Conservation (phyloP, 176 grass and related monocot species). For the Triticum dicoccoides region DNA sequence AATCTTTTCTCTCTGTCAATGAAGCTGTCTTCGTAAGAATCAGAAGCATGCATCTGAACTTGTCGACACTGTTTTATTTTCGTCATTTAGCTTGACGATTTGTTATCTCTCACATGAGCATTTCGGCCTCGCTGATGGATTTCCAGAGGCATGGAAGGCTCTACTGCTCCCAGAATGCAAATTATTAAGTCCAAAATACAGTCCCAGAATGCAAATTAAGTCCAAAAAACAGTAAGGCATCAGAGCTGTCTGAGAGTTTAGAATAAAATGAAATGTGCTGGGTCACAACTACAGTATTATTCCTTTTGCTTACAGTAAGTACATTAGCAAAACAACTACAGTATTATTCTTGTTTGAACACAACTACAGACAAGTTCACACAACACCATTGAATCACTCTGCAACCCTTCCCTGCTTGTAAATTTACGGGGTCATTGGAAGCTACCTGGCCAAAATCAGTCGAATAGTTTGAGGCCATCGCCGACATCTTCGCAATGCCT, state of each 20-base stretch:
- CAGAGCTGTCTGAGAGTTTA: neutral
- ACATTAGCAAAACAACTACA: neutral
- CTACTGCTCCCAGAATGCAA: neutral
- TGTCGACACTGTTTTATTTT: neutral
- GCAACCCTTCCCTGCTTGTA: neutral
- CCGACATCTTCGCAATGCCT: conserved; percentile 61
- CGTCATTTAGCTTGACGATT: neutral
- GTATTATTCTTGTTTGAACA: neutral
- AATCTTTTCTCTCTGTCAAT: neutral
- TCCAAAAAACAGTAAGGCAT: neutral
- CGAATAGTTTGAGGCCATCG: conserved; percentile 51
- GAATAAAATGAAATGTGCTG: neutral
- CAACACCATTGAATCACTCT: neutral
- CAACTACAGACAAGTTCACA: neutral
- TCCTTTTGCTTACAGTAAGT: neutral
- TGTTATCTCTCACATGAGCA: neutral
- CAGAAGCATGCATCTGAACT: neutral
- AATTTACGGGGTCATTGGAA: neutral
- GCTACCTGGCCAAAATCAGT: neutral
- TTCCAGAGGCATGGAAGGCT: neutral
- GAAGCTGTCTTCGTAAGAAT: neutral
- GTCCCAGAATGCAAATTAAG: neutral
- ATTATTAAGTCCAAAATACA: neutral
- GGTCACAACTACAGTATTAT: neutral
- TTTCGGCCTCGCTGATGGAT: neutral